Evolutionary conservation across 805 yeast genomes (phyloP).

Genomic region (Ogataea siamensis): DNA sequence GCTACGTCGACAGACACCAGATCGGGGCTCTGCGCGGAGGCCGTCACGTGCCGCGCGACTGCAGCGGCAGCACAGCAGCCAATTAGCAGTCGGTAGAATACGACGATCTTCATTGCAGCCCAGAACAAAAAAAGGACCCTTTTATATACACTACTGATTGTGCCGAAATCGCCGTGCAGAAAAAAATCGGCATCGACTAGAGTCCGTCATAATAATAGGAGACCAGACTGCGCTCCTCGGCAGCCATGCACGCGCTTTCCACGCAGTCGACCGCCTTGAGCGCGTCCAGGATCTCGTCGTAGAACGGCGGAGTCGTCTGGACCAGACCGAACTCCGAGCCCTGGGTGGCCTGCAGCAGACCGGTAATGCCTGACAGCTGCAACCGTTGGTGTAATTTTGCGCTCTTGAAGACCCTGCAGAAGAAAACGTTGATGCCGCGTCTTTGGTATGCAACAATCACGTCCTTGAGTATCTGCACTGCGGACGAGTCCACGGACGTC

Average conservation of each 20-base stretch:
- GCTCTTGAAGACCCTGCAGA: constrained; percentile 57
- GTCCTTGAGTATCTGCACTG: constrained; percentile 67
- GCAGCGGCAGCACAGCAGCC: constrained; percentile 1
- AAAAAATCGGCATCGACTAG: neutral
- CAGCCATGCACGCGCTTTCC: constrained; percentile 24
- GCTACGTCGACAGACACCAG: no score
- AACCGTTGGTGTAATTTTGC: constrained; percentile 48
- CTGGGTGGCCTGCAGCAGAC: constrained; percentile 29
- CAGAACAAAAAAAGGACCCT: neutral
- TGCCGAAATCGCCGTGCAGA: constrained; percentile 10
- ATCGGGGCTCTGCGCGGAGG: constrained; percentile 8
- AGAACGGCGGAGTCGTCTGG: constrained; percentile 41
- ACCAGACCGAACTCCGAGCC: constrained; percentile 31
- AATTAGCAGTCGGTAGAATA: constrained; percentile 2
- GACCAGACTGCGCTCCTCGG: constrained; percentile 18
- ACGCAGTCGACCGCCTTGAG: constrained; percentile 42
- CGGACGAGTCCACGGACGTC: constrained; percentile 77
- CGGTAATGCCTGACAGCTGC: constrained; percentile 52
- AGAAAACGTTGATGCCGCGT: constrained; percentile 54
- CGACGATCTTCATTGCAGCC: constrained; percentile 3
- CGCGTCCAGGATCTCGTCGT: constrained; percentile 57
- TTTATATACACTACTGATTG: neutral
- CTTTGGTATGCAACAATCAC: constrained; percentile 55
- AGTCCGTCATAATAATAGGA: constrained; percentile 12
- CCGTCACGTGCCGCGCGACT: neutral